A percentile compares a stretch with the other conserved stretches of the same genome.
Evolutionary conservation across 2,329 filamentous ascomycete species (phyloP).

Genomic region (Elsinoe ampelina): DNA sequence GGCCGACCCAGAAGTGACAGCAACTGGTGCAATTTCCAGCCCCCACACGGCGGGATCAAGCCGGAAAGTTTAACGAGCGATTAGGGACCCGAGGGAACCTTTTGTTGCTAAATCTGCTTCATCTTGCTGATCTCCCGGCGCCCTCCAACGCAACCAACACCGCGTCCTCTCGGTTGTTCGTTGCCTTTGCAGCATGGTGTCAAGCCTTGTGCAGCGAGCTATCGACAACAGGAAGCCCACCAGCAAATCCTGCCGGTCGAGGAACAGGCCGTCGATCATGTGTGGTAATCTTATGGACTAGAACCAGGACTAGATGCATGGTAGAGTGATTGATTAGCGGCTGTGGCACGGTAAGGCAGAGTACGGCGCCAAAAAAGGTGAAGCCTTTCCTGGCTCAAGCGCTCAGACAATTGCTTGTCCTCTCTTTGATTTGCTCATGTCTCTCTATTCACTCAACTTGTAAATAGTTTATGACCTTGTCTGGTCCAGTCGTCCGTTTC

Average conservation of each 20-base stretch:
- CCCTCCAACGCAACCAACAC: not conserved
- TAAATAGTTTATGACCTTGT: not conserved
- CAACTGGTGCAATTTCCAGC: conserved; percentile 5
- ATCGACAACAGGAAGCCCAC: not conserved
- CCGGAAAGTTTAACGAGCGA: too few species aligned
- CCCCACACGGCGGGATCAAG: not conserved
- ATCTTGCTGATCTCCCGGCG: conserved; percentile 5
- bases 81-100: not conserved
- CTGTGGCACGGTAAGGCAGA: conserved; percentile 7
- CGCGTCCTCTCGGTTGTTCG: not conserved
- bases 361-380: conserved; percentile 5
- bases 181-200: not conserved
- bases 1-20: not conserved
- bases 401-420: not conserved
- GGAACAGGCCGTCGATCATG: not conserved
- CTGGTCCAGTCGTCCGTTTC: not conserved
- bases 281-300: not conserved
- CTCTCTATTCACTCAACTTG: not conserved
- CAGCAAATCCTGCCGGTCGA: not conserved
- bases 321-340: conserved; percentile 3
- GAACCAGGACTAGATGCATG: not conserved
- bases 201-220: conserved; percentile 1
- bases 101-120: conserved; percentile 8
- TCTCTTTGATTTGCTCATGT: conserved; percentile 5
- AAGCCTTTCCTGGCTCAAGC: conserved; percentile 6